Percentiles rank a stretch among this genome's conserved stretches.
Conservation (phyloP, 306 rosid species). For the Dalbergia cultrata region DNA sequence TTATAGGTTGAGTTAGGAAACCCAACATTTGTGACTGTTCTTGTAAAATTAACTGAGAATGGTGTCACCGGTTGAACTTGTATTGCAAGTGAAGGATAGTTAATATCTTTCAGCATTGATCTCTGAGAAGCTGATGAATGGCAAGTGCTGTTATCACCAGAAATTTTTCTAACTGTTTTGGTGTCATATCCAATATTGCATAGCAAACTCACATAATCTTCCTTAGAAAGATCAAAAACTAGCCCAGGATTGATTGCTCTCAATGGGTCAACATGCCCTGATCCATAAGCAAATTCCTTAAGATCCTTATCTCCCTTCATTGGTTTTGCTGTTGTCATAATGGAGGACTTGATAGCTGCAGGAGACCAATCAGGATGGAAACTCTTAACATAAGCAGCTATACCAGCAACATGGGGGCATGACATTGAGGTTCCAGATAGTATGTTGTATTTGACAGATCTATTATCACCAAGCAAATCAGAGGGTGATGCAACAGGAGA, state of each 20-base stretch:
- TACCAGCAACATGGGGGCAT: not conserved
- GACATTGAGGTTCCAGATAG: not conserved
- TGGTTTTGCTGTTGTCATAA: not conserved
- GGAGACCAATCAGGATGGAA: not conserved
- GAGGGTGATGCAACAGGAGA: not conserved
- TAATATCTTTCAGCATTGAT: not conserved
- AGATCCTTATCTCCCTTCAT: not conserved
- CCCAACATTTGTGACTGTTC: slow-evolving; percentile 30
- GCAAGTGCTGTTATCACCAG: not conserved
- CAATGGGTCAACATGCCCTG: too few relatives aligned
- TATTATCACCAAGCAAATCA: too few relatives aligned
- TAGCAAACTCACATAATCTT: not conserved
- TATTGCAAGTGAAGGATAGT: not conserved
- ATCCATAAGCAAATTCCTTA: too few relatives aligned
- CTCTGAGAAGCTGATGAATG: not conserved
- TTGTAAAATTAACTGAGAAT: not conserved
- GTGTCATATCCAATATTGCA: not conserved
- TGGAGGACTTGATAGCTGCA: not conserved
- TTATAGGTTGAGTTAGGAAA: slow-evolving; percentile 37
- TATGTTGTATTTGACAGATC: not conserved
- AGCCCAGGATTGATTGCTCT: too few relatives aligned
- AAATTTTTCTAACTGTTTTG: not conserved
- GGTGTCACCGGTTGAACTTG: not conserved
- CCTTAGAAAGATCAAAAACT: too few relatives aligned
- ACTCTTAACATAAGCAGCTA: not conserved